phyloP scores from a whole-genome alignment of 1,284 basidiomycete species.

The Garcileccinum viscosum region DNA sequence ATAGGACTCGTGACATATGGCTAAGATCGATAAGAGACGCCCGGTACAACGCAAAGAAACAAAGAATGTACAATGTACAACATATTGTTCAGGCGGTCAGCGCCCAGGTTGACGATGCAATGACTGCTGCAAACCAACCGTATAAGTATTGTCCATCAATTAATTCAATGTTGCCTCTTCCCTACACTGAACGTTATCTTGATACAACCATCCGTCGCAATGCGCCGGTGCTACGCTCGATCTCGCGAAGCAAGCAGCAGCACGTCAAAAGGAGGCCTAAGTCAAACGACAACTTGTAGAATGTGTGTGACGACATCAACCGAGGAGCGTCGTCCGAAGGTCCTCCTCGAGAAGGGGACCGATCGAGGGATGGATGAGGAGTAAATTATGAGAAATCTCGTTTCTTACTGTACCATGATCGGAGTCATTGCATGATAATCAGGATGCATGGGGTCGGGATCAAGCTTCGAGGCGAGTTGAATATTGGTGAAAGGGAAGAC shows the following conservation, averaged over 20 bases:
- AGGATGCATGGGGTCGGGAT: neutral
- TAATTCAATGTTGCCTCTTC: too few species aligned
- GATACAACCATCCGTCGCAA: too few species aligned
- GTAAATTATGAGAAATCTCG: neutral
- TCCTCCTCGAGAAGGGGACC: neutral
- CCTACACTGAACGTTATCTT: too few species aligned
- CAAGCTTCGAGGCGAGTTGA: neutral
- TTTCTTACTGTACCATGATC: neutral
- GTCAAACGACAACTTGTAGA: neutral
- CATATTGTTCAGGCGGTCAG: too few species aligned
- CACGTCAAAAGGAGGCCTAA: neutral
- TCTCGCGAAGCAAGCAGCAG: neutral
- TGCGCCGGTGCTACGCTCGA: too few species aligned
- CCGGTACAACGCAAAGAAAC: too few species aligned
- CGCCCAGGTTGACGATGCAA: too few species aligned
- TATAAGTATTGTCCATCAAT: too few species aligned
- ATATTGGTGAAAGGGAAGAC: neutral
- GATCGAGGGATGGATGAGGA: neutral
- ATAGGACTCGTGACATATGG: neutral
- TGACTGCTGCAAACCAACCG: too few species aligned
- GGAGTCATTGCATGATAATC: neutral
- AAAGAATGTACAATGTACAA: too few species aligned
- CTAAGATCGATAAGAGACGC: neutral
- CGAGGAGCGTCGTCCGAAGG: neutral
- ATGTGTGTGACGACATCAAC: neutral